Base-by-base conservation (phyloP, 306 rosid genomes). In the Argentina anserina region DNA sequence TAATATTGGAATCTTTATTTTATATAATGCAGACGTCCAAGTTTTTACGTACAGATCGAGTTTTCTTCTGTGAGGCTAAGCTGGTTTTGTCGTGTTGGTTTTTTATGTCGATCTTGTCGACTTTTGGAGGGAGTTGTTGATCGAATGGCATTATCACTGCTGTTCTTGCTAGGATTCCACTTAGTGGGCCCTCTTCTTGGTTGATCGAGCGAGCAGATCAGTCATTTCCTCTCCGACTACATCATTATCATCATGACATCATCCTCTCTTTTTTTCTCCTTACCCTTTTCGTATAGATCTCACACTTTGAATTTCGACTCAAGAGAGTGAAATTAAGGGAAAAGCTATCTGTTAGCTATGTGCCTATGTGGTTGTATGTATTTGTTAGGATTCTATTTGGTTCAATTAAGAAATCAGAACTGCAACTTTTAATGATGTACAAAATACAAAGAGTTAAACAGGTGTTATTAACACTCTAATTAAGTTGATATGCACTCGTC, bases 31-130 rank as follows among this genome's bases (percentile, higher is more conserved):
- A 63, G 60, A 71, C 73, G 10, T 56, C 59, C 74, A 55, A 26
- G 17, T 36, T 53, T 31, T 52, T 2, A 34, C 5, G 9, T 72
- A 37, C 53, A 79, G 15, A 58, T 34, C 37, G 3, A 42, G 47
- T 72, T 66, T 75, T 49, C 20, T 58, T 80, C 75, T 80, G 53
- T 75, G 85, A 73, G 76, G 65, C n/a, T 6, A 29, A 29, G 84
- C 66, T 71, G 84, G 43, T 80, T 79, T 87, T 84, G 86, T 83
- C 88, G 70, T 81, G 81, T 78, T 62, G 86, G 75, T 81, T 80
- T 62, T 86, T 70, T 83, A 71, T 75, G 86, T 78, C 87, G n/a
- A n/a, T 40, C 71, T 81, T 81, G 86, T 88, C 91, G 65, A 55
- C 81, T 76, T 87, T 87, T 74, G 36, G 81, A 60, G 71, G 80